A percentile compares a stretch with the other conserved stretches of the same genome.
Evolutionary conservation across 2,329 filamentous ascomycete species (phyloP).

Genomic region (Aureobasidium zeae): DNA sequence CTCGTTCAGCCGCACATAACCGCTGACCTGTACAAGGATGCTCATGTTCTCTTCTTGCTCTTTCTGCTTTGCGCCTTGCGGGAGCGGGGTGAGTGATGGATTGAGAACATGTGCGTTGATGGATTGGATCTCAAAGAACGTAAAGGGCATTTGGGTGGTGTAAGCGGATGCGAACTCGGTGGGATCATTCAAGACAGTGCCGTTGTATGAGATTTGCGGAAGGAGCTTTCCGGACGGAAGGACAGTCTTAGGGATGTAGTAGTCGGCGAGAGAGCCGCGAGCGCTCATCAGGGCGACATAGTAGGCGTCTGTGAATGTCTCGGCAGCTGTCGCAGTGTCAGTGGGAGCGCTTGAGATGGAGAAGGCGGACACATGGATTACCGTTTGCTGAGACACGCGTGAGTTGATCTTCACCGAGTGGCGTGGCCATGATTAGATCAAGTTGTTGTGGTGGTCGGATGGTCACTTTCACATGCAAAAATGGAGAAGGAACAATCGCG

Average conservation of each 20-base stretch:
- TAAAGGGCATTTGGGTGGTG: constrained; percentile 52
- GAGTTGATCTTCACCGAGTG: constrained; percentile 15
- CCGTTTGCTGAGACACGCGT: constrained; percentile 18
- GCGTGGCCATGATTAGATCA: not conserved
- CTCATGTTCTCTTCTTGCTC: constrained; percentile 52
- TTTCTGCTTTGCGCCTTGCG: constrained; percentile 29
- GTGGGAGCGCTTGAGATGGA: not conserved
- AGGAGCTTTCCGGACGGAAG: constrained; percentile 44
- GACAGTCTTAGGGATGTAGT: constrained; percentile 56
- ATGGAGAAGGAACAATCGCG: constrained; percentile 3
- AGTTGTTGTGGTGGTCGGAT: not conserved
- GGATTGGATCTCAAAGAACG: constrained; percentile 63
- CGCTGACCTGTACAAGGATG: constrained; percentile 64
- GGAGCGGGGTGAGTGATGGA: constrained; percentile 46
- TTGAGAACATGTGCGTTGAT: constrained; percentile 74
- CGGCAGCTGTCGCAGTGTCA: constrained; percentile 43
- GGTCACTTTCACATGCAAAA: constrained; percentile 10
- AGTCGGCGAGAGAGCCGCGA: constrained; percentile 50
- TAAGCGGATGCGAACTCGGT: constrained; percentile 60
- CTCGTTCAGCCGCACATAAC: constrained; percentile 58
- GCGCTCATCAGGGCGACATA: constrained; percentile 62
- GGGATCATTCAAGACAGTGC: constrained; percentile 54
- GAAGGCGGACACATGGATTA: not conserved
- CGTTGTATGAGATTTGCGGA: constrained; percentile 71
- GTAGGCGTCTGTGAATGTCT: constrained; percentile 62